phyloP scores from a whole-genome alignment of 345 rosid species.

The Salix brachista region DNA sequence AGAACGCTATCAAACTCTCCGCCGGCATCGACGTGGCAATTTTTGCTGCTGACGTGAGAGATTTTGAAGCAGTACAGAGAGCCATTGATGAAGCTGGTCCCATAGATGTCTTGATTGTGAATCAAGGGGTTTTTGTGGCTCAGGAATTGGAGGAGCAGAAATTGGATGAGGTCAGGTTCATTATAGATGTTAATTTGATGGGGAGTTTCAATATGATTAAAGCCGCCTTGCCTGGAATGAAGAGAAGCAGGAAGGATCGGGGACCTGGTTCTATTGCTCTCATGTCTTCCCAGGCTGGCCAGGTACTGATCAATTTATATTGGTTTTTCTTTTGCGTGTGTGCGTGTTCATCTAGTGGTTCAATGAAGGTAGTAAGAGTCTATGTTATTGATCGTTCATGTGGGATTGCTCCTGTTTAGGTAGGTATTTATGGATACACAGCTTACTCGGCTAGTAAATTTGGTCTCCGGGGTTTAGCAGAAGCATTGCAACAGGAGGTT shows the following conservation, averaged over 20 bases:
- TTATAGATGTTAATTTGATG: conserved; percentile 71
- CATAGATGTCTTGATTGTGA: conserved; percentile 72
- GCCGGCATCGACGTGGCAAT: conserved; percentile 69
- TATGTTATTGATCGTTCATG: too few species aligned
- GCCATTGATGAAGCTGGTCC: conserved; percentile 57
- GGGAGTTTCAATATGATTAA: conserved; percentile 82
- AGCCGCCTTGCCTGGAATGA: conserved; percentile 79
- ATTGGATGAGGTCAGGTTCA: conserved; percentile 64
- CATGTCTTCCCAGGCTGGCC: conserved; percentile 88
- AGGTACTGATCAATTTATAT: conserved; percentile 34
- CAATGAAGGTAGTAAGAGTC: too few species aligned
- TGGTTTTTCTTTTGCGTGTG: too few species aligned
- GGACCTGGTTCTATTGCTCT: conserved; percentile 64
- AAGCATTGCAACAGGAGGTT: conserved; percentile 89
- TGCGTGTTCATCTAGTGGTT: too few species aligned
- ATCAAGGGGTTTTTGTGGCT: conserved; percentile 67
- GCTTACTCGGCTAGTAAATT: conserved; percentile 85
- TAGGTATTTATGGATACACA: conserved; percentile 83
- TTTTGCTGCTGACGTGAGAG: conserved; percentile 72
- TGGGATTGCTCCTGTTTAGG: conserved; percentile 30
- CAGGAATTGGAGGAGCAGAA: conserved; percentile 59
- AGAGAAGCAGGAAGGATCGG: conserved; percentile 38
- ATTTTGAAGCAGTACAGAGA: conserved; percentile 46
- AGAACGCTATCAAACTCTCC: conserved; percentile 47
- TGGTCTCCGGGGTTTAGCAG: conserved; percentile 82